phyloP scores from a whole-genome alignment of 2,329 filamentous ascomycete species.

The Alternaria gansuensis region DNA sequence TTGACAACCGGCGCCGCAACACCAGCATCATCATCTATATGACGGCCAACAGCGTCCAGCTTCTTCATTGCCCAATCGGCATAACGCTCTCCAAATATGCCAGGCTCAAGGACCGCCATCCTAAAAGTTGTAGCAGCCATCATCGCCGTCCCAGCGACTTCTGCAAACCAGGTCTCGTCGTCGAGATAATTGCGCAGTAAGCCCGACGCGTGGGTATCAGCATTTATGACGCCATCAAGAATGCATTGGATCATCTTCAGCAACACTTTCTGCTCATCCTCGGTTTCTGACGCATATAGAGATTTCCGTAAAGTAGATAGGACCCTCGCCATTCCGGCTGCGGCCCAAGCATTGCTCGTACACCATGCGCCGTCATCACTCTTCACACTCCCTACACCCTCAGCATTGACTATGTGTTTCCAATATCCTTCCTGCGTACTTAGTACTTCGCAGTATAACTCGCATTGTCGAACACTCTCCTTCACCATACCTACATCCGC shows the following conservation, averaged over 20 bases:
- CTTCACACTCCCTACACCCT: neutral
- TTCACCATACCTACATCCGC: slow-evolving; percentile 48
- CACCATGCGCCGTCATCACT: slow-evolving; percentile 56
- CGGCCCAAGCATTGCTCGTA: slow-evolving; percentile 61
- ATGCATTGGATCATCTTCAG: slow-evolving; percentile 51
- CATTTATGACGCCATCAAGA: slow-evolving; percentile 48
- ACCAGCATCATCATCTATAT: slow-evolving; percentile 51
- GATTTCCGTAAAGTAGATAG: slow-evolving; percentile 56
- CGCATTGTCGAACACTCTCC: slow-evolving; percentile 54
- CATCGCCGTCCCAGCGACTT: slow-evolving; percentile 60
- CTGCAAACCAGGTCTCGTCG: slow-evolving; percentile 57
- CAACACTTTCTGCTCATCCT: slow-evolving; percentile 37
- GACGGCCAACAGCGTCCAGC: slow-evolving; percentile 48
- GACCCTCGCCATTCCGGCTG: slow-evolving; percentile 59
- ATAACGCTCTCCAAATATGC: slow-evolving; percentile 50
- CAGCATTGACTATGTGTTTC: slow-evolving; percentile 58
- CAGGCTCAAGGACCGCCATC: slow-evolving; percentile 55
- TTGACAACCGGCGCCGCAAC: slow-evolving; percentile 56
- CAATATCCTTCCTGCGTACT: slow-evolving; percentile 49
- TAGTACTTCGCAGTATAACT: slow-evolving; percentile 56
- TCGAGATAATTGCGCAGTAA: slow-evolving; percentile 60
- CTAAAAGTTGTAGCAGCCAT: slow-evolving; percentile 58
- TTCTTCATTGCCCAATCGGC: slow-evolving; percentile 57
- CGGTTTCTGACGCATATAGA: slow-evolving; percentile 19
- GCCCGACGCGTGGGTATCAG: slow-evolving; percentile 49